A percentile compares a stretch with the other conserved stretches of the same genome.
phyloP scores from a whole-genome alignment of 495 filamentous ascomycete genomes.

The Saxophila tyrrhenica region DNA sequence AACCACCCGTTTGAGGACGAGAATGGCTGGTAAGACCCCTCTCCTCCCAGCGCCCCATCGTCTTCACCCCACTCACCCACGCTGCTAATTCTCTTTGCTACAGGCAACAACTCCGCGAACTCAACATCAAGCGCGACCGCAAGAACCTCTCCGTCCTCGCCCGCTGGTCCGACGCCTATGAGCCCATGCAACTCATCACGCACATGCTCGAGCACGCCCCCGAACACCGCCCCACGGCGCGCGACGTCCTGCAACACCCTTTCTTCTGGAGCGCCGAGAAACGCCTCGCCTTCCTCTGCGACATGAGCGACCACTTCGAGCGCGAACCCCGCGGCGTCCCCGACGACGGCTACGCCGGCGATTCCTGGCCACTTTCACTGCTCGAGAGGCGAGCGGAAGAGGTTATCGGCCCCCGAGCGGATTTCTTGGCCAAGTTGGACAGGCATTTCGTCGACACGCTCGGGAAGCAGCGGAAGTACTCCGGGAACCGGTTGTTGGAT shows the following conservation, averaged over 20 bases:
- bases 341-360: slow-evolving; percentile 11
- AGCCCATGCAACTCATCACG: slow-evolving; percentile 73
- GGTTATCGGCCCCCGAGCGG: slow-evolving; percentile 47
- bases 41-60: too few relatives aligned
- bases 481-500: slow-evolving; percentile 69
- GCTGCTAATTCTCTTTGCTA: too few relatives aligned
- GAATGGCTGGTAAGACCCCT: slow-evolving; percentile 69
- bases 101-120: slow-evolving; percentile 71
- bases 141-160: slow-evolving; percentile 62
- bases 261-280: slow-evolving; percentile 93
- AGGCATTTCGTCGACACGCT: slow-evolving; percentile 72
- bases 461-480: slow-evolving; percentile 94
- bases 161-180: slow-evolving; percentile 64
- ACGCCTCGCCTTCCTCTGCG: slow-evolving; percentile 78
- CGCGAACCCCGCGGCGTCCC: slow-evolving; percentile 73
- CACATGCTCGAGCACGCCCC: slow-evolving; percentile 70
- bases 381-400: slow-evolving; percentile 46
- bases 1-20: slow-evolving; percentile 90
- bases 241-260: slow-evolving; percentile 72
- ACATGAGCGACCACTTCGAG: slow-evolving; percentile 91
- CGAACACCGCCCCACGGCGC: slow-evolving; percentile 55
- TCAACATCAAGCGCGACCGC: slow-evolving; percentile 84
- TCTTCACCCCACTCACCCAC: too few relatives aligned
- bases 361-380: slow-evolving; percentile 47
- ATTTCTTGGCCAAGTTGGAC: slow-evolving; percentile 71